Evolutionary conservation across 116 monocot species (phyloP), one percentile per base, ranked within the genome.

Genomic region (Dioscorea cayenensis): DNA sequence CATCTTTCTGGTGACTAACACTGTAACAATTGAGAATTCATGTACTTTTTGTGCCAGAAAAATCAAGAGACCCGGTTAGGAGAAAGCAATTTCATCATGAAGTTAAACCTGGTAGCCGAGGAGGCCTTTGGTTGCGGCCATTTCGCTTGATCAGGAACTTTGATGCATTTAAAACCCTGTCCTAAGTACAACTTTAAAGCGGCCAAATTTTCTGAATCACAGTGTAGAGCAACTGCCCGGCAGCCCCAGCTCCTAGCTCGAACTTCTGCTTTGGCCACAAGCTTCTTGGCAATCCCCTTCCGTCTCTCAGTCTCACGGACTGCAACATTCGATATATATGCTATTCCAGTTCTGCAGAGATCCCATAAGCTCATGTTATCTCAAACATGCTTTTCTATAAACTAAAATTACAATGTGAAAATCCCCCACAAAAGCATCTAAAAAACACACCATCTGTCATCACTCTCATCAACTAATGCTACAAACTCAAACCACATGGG

Each of bases 311-410:
- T 63, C 38, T 89, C 76, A n/a, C 91, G 62, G 5, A 95, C 95
- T 5, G 95, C 91, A 18, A 91, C 95, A 63, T 95, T 95, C 35
- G 95, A 91, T 81, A 95, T 83, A 51, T 91, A 95, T 28, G 95
- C 91, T 60, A 95, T 86, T 28, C 89, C 88, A 63, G 82, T 86
- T 76, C 91, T 91, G 82, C 63, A 77, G 5, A 77, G 23, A 81
- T 59, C 29, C 60, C 55, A 59, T 29, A 19, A 65, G 64, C 28
- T 65, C 29, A 25, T 10, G 27, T 25, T 28, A 10, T 43, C 12
- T 43, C 8, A 43, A 43, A 43, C 43, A 10, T 8, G 12, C 8
- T 12, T 43, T 43, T 43, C 43, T 12, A 43, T 43, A 43, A 43
- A 43, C 12, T 43, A 12, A 9, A 43, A 7, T 43, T 43, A 43